These are phyloP conservation scores for Amanita jacksonii DNA, from an alignment of 768 basidiomycete genomes.

Conservation along the genomic window DNA sequence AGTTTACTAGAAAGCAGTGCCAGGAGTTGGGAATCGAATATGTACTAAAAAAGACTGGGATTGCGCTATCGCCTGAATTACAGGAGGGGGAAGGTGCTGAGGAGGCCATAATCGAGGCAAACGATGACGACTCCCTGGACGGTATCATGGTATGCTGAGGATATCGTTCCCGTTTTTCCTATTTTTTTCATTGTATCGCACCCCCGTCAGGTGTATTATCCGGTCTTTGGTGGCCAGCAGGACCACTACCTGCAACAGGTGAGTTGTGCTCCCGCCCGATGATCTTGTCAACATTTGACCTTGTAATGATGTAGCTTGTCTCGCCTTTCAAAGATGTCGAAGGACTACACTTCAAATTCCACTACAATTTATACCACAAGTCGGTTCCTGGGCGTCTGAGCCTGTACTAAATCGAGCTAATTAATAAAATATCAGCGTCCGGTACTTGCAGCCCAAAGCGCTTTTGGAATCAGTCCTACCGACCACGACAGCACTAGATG, in stretches of 20 bases:
- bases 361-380: conserved; percentile 95
- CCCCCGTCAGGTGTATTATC: conserved; percentile 99
- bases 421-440: conserved; percentile 51
- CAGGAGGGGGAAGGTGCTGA: conserved; percentile 87
- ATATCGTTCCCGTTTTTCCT: background rate
- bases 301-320: conserved; percentile 52
- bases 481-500: conserved; percentile 25
- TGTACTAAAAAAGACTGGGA: conserved; percentile 64
- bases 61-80: conserved; percentile 43
- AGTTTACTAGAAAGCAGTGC: conserved; percentile 90
- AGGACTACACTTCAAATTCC: conserved; percentile 93
- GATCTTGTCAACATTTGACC: background rate
- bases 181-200: background rate
- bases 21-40: conserved; percentile 82
- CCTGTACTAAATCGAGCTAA: conserved; percentile 1
- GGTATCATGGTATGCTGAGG: conserved; percentile 77
- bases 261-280: conserved; percentile 9
- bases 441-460: conserved; percentile 77
- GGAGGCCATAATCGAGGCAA: conserved; percentile 92
- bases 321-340: conserved; percentile 97
- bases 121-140: conserved; percentile 75
- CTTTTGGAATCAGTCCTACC: conserved; percentile 42
- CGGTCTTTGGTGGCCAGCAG: conserved; percentile 87
- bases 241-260: conserved; percentile 97
- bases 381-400: conserved; percentile 23